Percentiles rank a stretch among this genome's conserved stretches.
phyloP scores from a whole-genome alignment of 495 filamentous ascomycete species.

The Neurospora cerealis region DNA sequence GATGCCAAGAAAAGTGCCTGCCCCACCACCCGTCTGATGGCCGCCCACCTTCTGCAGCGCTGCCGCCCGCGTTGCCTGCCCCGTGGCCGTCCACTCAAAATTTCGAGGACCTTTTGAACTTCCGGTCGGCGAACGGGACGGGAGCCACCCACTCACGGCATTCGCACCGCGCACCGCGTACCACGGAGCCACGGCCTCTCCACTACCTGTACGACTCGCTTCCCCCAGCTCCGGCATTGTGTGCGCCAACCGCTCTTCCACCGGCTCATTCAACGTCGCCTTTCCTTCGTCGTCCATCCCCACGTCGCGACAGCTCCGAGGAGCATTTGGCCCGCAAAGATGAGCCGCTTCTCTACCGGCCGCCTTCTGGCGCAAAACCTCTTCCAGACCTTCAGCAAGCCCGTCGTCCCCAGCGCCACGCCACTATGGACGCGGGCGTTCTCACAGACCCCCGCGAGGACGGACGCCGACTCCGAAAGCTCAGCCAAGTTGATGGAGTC shows the following conservation, averaged over 20 bases:
- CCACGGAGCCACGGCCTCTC: not conserved
- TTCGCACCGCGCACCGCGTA: not conserved
- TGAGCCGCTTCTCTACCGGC: conserved; percentile 33
- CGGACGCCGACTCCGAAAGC: not conserved
- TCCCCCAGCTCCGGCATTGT: not conserved
- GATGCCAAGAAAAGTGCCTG: not conserved
- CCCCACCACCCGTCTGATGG: not conserved
- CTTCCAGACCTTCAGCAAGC: conserved; percentile 16
- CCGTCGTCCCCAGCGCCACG: conserved; percentile 11
- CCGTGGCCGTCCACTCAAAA: not conserved
- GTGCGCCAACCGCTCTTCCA: not conserved
- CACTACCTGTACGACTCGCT: not conserved
- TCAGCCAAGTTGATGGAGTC: conserved; percentile 1
- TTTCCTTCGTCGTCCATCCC: not conserved
- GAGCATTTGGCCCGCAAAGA: conserved; percentile 13
- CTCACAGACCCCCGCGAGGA: conserved; percentile 23
- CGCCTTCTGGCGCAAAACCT: conserved; percentile 37
- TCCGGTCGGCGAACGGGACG: not conserved
- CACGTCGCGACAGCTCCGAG: not conserved
- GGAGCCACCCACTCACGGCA: not conserved
- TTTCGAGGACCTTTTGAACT: not conserved
- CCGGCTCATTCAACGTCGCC: not conserved
- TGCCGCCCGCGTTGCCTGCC: not conserved
- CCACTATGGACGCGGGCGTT: conserved; percentile 32
- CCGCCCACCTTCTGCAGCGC: not conserved